Evolutionary conservation across 495 filamentous ascomycete species (phyloP), one percentile per base, ranked within the genome.

Genomic region (Talaromyces thailandensis): DNA sequence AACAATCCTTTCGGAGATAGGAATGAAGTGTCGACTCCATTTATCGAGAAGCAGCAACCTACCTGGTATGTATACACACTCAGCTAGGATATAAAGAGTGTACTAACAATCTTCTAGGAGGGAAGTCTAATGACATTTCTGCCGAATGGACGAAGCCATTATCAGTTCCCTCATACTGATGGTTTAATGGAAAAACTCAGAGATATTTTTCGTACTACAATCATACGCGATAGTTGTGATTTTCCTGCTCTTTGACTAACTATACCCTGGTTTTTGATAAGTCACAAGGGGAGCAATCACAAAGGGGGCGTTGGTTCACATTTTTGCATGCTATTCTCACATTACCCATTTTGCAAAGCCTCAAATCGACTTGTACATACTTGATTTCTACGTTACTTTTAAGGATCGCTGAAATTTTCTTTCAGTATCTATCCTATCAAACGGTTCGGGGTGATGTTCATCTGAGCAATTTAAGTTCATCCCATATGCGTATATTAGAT

Each of bases 1-100:
- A 80, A 92, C 66, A 83, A 93, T 70, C 90, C 90, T 4, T 93
- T 93, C 67, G 88, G 87, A 16, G 89, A 93, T 69, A 79, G 80
- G 9, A 91, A 92, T 74, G 88, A 82, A 5, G 82, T 89, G n/a
- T 78, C 79, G 40, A 88, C 84, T 1, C 83, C 86, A 9, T 76
- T 70, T 56, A 67, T 75, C 50, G 86, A 87, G 71, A 77, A 75
- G 31, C 67, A 68, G 11, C 81, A 81, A 50, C 82, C 81, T 69
- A 79, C 73, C 55, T 88, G 84, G 86, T 78, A 71, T 11, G 70
- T 69, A 32, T 43, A 2, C 26, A 50, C 28, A 24, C 23, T 21
- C 25, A 11, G 3, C n/a, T 9, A 18, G 2, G 14, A 3, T 9
- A 2, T 21, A 26, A 8, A 24, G 14, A 61, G 6, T 50, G 25